Evolutionary conservation across 306 rosid species (phyloP), one percentile per base, ranked within the genome.

Genomic region (Castanea mollissima): DNA sequence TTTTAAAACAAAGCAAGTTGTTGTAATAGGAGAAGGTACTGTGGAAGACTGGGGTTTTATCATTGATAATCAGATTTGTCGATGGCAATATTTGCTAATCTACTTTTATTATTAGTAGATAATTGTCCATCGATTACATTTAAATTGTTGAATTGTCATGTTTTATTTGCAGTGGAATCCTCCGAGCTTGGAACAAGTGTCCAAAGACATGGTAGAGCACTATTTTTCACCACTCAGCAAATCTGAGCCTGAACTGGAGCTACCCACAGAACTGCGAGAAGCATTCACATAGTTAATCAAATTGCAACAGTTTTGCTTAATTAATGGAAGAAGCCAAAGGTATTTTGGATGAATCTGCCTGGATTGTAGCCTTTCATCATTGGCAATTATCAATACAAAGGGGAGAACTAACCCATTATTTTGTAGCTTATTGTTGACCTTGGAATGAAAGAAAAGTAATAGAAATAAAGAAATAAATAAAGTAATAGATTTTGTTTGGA

Each of bases 141-240:
- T 75, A 69, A 63, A 35, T 60, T 70, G 34, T 65, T 44, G 69
- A 34, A 18, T 19, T 58, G 18, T 73, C 69, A 14, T 67, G 23
- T 52, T 70, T 76, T 51, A 76, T 75, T 67, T 86, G 81, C 95
- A 92, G 97, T 92, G 99, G 99, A 87, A 94, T 87, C 99, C 99
- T 83, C 97, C 99, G 18, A 92, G 82, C 21, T 78, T 94, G 80
- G 97, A 90, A 51, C 87, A 81, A 86, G 97, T 92, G 62, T 87
- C 95, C 55, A 55, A 78, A 78, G 97, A 92, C 74, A 88, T 92
- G 99, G 97, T 94, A 80, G 91, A 86, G 75, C 90, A 82, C 20
- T 94, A 89, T 86, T 94, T 94, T 78, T 85, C 82, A 79, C 92
- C 89, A 62, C 74, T 89, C 3, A 87, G 83, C 71, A 91, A 85